These are phyloP conservation scores for Carallia pectinifolia DNA, from an alignment of 345 rosid genomes.

Conservation along the genomic window DNA sequence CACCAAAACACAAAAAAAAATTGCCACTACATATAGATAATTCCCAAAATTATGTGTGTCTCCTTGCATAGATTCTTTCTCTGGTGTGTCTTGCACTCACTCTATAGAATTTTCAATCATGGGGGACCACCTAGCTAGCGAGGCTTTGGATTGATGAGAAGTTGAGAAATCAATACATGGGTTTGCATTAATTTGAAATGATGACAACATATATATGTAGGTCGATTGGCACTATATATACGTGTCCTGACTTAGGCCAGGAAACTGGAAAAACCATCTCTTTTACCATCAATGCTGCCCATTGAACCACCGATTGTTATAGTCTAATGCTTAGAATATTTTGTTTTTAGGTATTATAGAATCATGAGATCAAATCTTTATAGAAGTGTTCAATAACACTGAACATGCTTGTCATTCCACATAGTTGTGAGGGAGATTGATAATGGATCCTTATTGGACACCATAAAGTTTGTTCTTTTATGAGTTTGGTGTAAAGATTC, in stretches of 20 bases:
- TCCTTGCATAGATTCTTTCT: too few species aligned
- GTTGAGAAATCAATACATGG: conserved; percentile 19
- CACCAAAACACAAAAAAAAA: neutral
- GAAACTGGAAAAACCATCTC: neutral
- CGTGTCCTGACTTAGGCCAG: neutral
- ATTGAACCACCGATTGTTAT: too few species aligned
- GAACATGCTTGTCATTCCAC: too few species aligned
- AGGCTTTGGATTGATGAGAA: neutral
- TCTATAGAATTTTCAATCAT: conserved; percentile 16
- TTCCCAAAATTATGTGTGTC: neutral
- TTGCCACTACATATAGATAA: too few species aligned
- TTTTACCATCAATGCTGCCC: neutral
- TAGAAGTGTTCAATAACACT: too few species aligned
- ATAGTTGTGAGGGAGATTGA: too few species aligned
- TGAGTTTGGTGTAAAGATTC: too few species aligned
- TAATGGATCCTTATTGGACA: too few species aligned
- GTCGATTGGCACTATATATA: conserved; percentile 1
- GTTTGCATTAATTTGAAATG: conserved; percentile 9
- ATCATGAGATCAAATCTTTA: too few species aligned
- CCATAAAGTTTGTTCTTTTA: too few species aligned
- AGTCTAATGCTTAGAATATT: too few species aligned
- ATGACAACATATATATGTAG: neutral
- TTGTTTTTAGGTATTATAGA: too few species aligned
- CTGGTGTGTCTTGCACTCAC: neutral
- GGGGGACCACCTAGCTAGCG: conserved; percentile 32